A percentile compares a stretch with the other conserved stretches of the same genome.
These are phyloP conservation scores for Penicillium glabrum DNA, from an alignment of 2,329 filamentous ascomycete species.

Conservation along the genomic window DNA sequence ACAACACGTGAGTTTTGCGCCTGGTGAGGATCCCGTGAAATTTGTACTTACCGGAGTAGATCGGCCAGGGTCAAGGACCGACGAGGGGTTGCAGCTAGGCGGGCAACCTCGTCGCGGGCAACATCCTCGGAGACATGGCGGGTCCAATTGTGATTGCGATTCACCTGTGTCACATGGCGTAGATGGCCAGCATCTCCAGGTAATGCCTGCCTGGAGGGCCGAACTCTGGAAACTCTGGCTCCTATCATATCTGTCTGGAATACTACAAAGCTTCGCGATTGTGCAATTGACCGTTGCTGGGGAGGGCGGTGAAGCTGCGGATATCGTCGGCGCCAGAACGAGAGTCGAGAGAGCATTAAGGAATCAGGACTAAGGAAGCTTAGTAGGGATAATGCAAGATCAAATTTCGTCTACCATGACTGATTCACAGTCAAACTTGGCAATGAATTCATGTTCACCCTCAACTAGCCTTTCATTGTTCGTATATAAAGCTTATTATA, in stretches of 20 bases:
- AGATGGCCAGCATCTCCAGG: not conserved
- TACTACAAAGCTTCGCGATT: not conserved
- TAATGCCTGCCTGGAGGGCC: not conserved
- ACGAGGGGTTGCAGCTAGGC: conserved; percentile 73
- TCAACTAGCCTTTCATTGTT: no score
- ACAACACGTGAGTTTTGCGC: not conserved
- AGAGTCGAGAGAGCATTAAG: no score
- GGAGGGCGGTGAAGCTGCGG: not conserved
- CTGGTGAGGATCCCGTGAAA: not conserved
- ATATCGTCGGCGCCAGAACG: not conserved
- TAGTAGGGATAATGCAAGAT: no score
- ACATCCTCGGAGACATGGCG: conserved; percentile 30
- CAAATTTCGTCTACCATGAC: no score
- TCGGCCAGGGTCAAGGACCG: conserved; percentile 84
- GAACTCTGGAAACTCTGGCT: not conserved
- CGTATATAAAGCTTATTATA: not conserved
- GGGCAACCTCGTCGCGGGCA: conserved; percentile 75
- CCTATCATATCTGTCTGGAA: not conserved
- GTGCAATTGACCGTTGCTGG: not conserved
- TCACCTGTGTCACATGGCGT: not conserved
- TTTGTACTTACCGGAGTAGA: conserved; percentile 70
- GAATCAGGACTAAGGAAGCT: no score
- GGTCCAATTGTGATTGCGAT: not conserved
- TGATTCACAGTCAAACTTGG: no score
- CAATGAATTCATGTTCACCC: no score